A percentile compares a stretch with the other conserved stretches of the same genome.
Evolutionary conservation across 164 flowering plant species (phyloP).

Genomic region (Magnolia officinalis): DNA sequence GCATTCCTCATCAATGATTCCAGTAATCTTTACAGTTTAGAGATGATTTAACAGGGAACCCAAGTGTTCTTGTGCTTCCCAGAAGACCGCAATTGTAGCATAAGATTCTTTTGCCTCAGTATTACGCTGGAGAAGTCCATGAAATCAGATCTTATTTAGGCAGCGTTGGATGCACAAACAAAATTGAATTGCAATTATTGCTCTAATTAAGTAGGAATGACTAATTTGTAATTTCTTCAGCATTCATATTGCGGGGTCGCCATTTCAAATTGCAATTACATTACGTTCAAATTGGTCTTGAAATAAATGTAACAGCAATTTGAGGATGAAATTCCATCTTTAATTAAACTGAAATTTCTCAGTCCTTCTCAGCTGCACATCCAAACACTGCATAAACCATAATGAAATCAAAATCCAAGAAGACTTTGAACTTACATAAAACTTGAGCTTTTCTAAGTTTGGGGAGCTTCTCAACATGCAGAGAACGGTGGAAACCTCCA

Average conservation of each 20-base stretch:
- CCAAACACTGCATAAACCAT: not conserved
- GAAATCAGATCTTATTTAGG: too few species aligned
- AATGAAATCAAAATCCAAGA: not conserved
- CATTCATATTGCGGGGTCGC: too few species aligned
- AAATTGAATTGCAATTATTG: too few species aligned
- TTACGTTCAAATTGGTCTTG: too few species aligned
- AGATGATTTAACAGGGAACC: conserved; percentile 28
- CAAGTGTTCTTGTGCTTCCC: conserved; percentile 23
- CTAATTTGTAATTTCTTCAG: too few species aligned
- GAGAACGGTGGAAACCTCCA: conserved; percentile 29
- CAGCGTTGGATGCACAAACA: too few species aligned
- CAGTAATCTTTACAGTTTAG: conserved; percentile 31
- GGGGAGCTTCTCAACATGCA: conserved; percentile 47
- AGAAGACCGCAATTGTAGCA: conserved; percentile 3
- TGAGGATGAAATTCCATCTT: conserved; percentile 1
- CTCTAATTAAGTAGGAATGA: too few species aligned
- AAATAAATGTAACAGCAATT: not conserved
- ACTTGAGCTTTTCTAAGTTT: conserved; percentile 42
- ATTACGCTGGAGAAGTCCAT: conserved; percentile 22
- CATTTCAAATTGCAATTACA: too few species aligned
- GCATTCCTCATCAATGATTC: conserved; percentile 24
- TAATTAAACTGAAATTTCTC: not conserved
- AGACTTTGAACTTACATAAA: conserved; percentile 31
- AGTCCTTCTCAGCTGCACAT: not conserved
- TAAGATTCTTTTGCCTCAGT: conserved; percentile 20